Percentiles rank a stretch among this genome's conserved stretches.
Conservation (phyloP, 208 protist species). For the Herpetomonas muscarum region DNA sequence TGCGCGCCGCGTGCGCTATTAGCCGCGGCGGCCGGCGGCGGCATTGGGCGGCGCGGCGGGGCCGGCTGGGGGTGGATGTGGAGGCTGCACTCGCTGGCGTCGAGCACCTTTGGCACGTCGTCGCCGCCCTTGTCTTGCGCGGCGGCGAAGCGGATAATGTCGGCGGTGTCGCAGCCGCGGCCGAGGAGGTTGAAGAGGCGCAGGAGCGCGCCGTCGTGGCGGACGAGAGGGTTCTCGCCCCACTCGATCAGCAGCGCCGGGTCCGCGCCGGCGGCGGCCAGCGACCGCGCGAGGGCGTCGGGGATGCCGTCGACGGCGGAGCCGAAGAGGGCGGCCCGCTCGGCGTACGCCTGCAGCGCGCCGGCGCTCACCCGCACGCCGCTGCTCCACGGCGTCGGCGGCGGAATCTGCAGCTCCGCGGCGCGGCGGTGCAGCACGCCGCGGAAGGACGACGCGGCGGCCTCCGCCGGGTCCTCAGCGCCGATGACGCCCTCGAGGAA, state of each 20-base stretch:
- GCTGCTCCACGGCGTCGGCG: slow-evolving; percentile 52
- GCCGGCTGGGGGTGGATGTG: no score
- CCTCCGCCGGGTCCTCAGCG: slow-evolving; percentile 29
- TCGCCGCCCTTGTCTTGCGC: background rate
- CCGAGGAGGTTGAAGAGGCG: slow-evolving; percentile 6
- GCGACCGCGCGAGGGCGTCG: slow-evolving; percentile 29
- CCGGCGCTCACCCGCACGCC: slow-evolving; percentile 39
- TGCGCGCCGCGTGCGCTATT: no score
- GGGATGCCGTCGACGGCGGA: slow-evolving; percentile 16
- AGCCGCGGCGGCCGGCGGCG: no score
- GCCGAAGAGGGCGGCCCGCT: slow-evolving; percentile 31
- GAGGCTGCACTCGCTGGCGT: background rate
- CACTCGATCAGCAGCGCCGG: slow-evolving; percentile 22
- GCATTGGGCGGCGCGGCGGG: no score
- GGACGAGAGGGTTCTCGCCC: slow-evolving; percentile 36
- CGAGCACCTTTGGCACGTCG: background rate
- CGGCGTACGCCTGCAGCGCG: slow-evolving; percentile 48
- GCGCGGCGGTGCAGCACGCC: slow-evolving; percentile 30
- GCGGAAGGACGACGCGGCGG: slow-evolving; percentile 24
- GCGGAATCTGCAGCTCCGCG: slow-evolving; percentile 24
- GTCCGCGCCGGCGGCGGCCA: slow-evolving; percentile 23
- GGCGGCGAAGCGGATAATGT: slow-evolving; percentile 20
- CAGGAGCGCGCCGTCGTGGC: slow-evolving; percentile 10
- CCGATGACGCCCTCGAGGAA: slow-evolving; percentile 43
- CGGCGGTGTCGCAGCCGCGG: slow-evolving; percentile 8